Evolutionary conservation across 257 asterid species (phyloP).

Genomic region (Agastache rugosa): DNA sequence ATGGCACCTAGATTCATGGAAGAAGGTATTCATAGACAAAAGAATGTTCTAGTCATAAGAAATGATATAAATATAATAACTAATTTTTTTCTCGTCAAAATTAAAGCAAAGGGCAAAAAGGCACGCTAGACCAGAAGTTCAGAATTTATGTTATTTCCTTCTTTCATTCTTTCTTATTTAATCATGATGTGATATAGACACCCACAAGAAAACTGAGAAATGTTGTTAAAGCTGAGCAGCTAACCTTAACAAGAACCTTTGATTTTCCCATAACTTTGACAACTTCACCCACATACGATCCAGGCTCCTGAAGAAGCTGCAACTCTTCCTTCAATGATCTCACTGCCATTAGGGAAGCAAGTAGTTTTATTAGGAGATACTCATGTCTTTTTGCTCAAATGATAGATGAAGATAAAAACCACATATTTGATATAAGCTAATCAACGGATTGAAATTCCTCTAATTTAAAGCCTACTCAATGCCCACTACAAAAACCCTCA

Average conservation of each 20-base stretch:
- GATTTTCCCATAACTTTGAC: conserved; percentile 98
- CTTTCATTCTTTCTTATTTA: too few relatives aligned
- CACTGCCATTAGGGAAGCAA: conserved; percentile 51
- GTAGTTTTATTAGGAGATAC: neutral
- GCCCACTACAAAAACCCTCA: neutral
- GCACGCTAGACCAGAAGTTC: conserved; percentile 3
- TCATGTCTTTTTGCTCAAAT: neutral
- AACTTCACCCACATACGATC: conserved; percentile 98
- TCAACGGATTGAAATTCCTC: neutral
- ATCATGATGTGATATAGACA: neutral
- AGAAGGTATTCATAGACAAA: neutral
- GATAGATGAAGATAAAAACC: neutral
- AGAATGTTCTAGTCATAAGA: conserved; percentile 1
- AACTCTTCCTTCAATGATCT: conserved; percentile 91
- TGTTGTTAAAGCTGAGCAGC: conserved; percentile 31
- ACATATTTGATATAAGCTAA: neutral
- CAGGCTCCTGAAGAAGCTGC: conserved; percentile 97
- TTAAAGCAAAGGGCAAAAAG: conserved; percentile 1
- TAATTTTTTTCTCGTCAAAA: neutral
- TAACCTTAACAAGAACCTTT: conserved; percentile 90
- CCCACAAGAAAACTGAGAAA: neutral
- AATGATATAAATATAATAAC: neutral
- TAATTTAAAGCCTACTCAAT: neutral
- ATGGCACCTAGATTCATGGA: neutral
- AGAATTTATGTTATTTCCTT: neutral